Evolutionary conservation across 805 yeast genomes (phyloP), one percentile per base, ranked within the genome.

Genomic region (Hanseniaspora opuntiae): DNA sequence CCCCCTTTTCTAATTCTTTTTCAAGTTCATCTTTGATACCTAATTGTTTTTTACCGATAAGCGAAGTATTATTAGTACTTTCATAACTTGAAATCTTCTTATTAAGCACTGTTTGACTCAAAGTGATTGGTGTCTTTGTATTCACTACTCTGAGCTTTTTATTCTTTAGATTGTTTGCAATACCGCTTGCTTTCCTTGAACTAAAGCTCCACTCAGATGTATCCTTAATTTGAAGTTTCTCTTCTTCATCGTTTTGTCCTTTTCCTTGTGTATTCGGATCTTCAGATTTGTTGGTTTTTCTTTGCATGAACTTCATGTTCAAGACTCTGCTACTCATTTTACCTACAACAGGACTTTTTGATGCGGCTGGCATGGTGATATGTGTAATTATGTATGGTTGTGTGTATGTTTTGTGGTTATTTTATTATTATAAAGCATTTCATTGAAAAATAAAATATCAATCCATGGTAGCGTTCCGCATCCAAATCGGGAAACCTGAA

Each of bases 251-350:
- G 39, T 68, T 71, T n/a, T 65, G 63, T 38, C 70, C 61, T 30
- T 64, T 41, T 7, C 16, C 30, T 53, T 62, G 60, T 56, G 62
- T 63, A 24, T 62, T 67, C 24, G 60, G 65, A n/a, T 63, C 62
- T 38, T 68, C 72, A 22, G 74, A 3, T n/a, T 22, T 35, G 4
- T 25, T 42, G 0, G 25, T 22, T 19, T 46, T 77, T 36, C 73
- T 64, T 45, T 65, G 70, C 81, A 79, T 77, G 70, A 79, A 81
- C 73, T 86, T 86, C 96, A 86, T 86, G 75, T 82, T 83, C 79
- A 82, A 71, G 60, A 86, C 85, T 61, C 87, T 75, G 60, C 78
- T 77, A 28, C 93, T 83, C 55, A 79, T 68, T 46, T 65, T 64
- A 16, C 68, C 71, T 41, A 62, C 63, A 16, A 62, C 61, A 22